phyloP scores from a whole-genome alignment of 1,284 basidiomycete genomes.

The Limonomyces culmigenus region DNA sequence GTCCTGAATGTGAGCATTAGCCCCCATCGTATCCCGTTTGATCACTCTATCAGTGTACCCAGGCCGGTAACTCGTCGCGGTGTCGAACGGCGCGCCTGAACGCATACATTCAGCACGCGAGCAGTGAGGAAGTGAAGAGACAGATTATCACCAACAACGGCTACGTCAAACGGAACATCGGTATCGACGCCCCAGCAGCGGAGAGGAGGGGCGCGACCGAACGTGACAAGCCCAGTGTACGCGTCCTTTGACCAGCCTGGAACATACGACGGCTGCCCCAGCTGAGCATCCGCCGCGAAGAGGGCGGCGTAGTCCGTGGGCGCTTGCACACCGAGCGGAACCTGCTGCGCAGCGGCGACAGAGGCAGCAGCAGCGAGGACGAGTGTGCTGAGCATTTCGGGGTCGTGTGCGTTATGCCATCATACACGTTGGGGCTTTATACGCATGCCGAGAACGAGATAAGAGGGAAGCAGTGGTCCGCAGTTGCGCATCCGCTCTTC shows the following conservation, averaged over 20 bases:
- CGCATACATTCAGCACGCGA: not conserved
- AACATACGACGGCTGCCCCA: constrained; percentile 4
- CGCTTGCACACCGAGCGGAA: not conserved
- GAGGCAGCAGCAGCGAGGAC: not conserved
- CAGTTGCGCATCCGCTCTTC: too few relatives aligned
- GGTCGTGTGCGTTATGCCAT: too few relatives aligned
- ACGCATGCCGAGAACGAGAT: too few relatives aligned
- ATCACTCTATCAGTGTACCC: constrained; percentile 9
- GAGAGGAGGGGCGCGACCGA: constrained; percentile 12
- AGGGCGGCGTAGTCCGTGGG: constrained; percentile 11
- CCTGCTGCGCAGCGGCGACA: not conserved
- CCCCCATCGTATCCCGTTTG: not conserved
- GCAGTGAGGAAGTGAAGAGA: not conserved
- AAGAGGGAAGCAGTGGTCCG: too few relatives aligned
- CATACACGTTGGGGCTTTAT: too few relatives aligned
- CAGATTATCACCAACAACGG: constrained; percentile 12
- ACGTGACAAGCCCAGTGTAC: constrained; percentile 16
- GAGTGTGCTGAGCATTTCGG: too few relatives aligned
- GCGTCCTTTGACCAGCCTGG: constrained; percentile 10
- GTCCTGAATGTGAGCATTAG: constrained; percentile 8
- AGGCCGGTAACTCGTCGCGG: constrained; percentile 17
- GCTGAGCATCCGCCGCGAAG: constrained; percentile 8
- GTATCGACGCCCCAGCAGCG: constrained; percentile 16
- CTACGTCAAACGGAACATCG: constrained; percentile 14
- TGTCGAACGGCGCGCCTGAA: constrained; percentile 18